Conservation (phyloP, 208 protist genomes). For the Endotrypanum monterogeii region DNA sequence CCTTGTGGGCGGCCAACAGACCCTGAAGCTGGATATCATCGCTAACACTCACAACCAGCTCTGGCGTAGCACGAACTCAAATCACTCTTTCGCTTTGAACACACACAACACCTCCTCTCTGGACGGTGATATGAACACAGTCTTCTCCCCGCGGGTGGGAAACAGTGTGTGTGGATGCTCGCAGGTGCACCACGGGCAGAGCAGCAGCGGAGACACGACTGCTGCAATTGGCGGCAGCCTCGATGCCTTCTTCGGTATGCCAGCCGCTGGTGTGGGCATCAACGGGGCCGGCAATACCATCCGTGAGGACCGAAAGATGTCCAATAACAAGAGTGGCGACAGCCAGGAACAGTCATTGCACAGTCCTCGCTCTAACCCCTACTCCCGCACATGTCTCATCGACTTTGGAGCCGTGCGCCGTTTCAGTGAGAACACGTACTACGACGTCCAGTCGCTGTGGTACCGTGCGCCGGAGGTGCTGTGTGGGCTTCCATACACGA, state of each 20-base stretch:
- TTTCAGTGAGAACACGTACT: slow-evolving; percentile 95
- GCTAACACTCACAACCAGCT: slow-evolving; percentile 28
- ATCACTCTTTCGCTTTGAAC: slow-evolving; percentile 14
- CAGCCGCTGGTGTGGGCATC: slow-evolving; percentile 11
- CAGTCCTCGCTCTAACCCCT: slow-evolving; percentile 14
- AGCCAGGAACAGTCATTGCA: slow-evolving; percentile 5
- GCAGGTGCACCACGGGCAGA: not conserved
- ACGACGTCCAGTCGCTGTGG: slow-evolving; percentile 95
- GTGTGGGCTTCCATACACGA: slow-evolving; percentile 88
- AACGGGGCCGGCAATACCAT: slow-evolving; percentile 17
- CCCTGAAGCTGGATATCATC: slow-evolving; percentile 21
- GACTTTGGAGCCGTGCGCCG: slow-evolving; percentile 98
- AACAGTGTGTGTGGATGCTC: not conserved
- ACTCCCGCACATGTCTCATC: slow-evolving; percentile 87
- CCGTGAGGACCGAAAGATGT: slow-evolving; percentile 16
- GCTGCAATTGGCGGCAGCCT: slow-evolving; percentile 11
- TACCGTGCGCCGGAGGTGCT: slow-evolving; percentile 94
- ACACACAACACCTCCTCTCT: slow-evolving; percentile 8
- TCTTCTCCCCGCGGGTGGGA: slow-evolving; percentile 13
- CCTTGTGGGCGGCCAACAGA: slow-evolving; percentile 21
- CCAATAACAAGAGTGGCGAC: slow-evolving; percentile 1
- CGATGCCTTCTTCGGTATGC: slow-evolving; percentile 24
- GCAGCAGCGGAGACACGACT: slow-evolving; percentile 1
- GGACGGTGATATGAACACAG: slow-evolving; percentile 21
- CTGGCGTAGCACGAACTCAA: slow-evolving; percentile 29